Conservation (phyloP, 306 rosid species). For the Begonia masoniana region DNA sequence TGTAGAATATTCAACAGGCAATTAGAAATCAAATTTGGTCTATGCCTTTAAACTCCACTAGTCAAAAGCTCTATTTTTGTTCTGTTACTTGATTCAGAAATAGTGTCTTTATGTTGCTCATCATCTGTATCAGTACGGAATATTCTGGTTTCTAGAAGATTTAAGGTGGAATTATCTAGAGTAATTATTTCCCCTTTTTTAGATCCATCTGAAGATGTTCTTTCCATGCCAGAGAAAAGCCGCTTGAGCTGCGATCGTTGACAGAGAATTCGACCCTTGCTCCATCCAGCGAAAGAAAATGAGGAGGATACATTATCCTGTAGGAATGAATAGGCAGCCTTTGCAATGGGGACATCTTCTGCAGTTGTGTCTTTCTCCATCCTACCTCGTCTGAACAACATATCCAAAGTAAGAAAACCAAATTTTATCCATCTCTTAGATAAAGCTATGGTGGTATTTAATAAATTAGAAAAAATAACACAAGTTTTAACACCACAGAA, state of each 20-base stretch:
- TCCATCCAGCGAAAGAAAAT: conserved; percentile 68
- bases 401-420: conserved; percentile 3
- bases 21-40: conserved; percentile 16
- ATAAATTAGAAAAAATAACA: too few relatives aligned
- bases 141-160: conserved; percentile 26
- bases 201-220: conserved; percentile 36
- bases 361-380: conserved; percentile 47
- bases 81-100: conserved; percentile 35
- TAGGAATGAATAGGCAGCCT: conserved; percentile 63
- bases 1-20: conserved; percentile 9
- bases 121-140: conserved; percentile 30
- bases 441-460: too few relatives aligned
- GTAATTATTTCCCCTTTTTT: conserved; percentile 25
- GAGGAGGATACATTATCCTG: conserved; percentile 47
- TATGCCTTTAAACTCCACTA: conserved; percentile 38
- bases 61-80: conserved; percentile 58
- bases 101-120: conserved; percentile 29
- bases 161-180: conserved; percentile 39
- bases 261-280: conserved; percentile 83
- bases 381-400: conserved; percentile 59
- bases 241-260: conserved; percentile 62
- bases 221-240: conserved; percentile 39
- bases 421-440: too few relatives aligned
- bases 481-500: too few relatives aligned
- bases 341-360: conserved; percentile 53